These are phyloP conservation scores for Mesembryanthemum crystallinum DNA, from an alignment of 148 eudicot species.

Conservation along the genomic window DNA sequence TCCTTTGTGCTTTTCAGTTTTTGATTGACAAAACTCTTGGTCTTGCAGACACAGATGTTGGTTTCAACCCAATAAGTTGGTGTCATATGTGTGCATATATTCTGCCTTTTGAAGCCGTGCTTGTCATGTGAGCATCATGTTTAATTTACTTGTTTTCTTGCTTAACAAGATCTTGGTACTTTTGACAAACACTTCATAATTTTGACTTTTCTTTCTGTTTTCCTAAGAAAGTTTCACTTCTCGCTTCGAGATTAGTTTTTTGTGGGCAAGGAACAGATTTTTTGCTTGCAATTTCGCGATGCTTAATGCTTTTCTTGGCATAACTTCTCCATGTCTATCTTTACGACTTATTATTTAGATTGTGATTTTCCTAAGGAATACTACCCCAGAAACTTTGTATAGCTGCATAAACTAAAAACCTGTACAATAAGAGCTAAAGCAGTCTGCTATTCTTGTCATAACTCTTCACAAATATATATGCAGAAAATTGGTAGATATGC, in stretches of 20 bases:
- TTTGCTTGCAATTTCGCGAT: not conserved
- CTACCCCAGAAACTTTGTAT: not conserved
- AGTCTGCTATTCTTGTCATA: not conserved
- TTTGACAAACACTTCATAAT: no score
- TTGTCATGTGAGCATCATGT: not conserved
- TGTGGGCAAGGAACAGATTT: not conserved
- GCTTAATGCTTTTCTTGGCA: not conserved
- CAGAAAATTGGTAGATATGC: not conserved
- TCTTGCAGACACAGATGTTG: conserved; percentile 80
- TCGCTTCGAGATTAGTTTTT: no score
- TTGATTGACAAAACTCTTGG: conserved; percentile 10
- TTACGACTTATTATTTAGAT: not conserved
- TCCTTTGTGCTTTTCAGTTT: not conserved
- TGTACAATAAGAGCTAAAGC: not conserved
- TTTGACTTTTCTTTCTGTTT: no score
- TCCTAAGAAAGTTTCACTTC: no score
- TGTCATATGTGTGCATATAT: not conserved
- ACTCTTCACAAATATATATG: not conserved
- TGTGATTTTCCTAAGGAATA: not conserved
- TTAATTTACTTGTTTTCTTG: no score
- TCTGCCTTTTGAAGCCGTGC: not conserved
- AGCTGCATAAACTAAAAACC: not conserved
- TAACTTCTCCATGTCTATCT: not conserved
- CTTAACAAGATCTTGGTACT: no score
- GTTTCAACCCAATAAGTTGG: conserved; percentile 54